A percentile compares a stretch with the other conserved stretches of the same genome.
phyloP scores from a whole-genome alignment of 768 basidiomycete species.

The Leccinum imitatum region DNA sequence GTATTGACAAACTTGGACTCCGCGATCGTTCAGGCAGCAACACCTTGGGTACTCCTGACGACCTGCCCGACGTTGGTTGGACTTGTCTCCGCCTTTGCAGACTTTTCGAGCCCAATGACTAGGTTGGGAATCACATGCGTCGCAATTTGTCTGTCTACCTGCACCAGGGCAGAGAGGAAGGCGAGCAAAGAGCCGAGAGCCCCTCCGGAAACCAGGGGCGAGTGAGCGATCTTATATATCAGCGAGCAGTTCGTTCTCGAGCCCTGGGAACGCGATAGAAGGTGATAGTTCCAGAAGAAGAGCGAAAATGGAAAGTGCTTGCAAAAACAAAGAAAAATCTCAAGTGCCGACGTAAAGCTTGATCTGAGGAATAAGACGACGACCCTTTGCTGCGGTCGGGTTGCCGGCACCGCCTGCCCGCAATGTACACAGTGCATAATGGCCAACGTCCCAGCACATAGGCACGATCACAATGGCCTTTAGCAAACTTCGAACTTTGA shows the following conservation, averaged over 20 bases:
- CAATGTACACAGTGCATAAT: too few species aligned
- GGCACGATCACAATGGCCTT: too few species aligned
- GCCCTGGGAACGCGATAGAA: slow-evolving; percentile 64
- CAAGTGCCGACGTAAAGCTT: slow-evolving; percentile 69
- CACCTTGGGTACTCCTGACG: slow-evolving; percentile 63
- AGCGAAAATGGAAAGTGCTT: slow-evolving; percentile 63
- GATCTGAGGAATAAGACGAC: slow-evolving; percentile 64
- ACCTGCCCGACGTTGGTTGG: slow-evolving; percentile 78
- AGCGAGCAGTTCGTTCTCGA: slow-evolving; percentile 66
- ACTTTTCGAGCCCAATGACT: slow-evolving; percentile 63
- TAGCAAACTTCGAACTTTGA: too few species aligned
- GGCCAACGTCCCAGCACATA: too few species aligned
- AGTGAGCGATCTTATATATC: slow-evolving; percentile 74
- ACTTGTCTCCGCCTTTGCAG: slow-evolving; percentile 53
- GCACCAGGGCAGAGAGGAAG: slow-evolving; percentile 82
- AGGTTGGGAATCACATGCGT: slow-evolving; percentile 80
- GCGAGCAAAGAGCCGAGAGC: slow-evolving; percentile 78
- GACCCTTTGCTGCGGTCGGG: too few species aligned
- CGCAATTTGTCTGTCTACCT: slow-evolving; percentile 79
- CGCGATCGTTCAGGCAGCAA: slow-evolving; percentile 81
- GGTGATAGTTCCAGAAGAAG: slow-evolving; percentile 70
- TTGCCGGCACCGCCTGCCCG: too few species aligned
- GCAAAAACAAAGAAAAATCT: slow-evolving; percentile 78
- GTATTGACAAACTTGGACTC: slow-evolving; percentile 77
- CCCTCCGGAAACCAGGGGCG: slow-evolving; percentile 72